Conservation (phyloP, 164 flowering plant species). For the Chimonanthus salicifolius region DNA sequence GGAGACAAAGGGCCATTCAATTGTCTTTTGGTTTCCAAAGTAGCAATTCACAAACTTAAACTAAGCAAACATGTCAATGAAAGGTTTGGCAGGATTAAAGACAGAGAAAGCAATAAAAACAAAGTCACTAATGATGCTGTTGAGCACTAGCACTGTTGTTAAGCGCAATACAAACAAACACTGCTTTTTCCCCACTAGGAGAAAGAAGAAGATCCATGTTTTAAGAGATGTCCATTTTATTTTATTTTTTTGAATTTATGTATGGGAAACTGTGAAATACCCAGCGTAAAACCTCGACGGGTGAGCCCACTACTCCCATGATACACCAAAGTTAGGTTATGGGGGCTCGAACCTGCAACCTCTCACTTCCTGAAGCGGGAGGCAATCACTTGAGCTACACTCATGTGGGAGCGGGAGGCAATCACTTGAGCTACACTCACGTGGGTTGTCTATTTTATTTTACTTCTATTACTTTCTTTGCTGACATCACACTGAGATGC, state of each 20-base stretch:
- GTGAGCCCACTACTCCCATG: too few species aligned
- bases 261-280: too few species aligned
- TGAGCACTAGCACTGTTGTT: background rate
- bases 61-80: conserved; percentile 11
- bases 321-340: too few species aligned
- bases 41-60: conserved; percentile 3
- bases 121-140: background rate
- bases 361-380: too few species aligned
- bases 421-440: too few species aligned
- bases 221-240: background rate
- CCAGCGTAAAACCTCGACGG: too few species aligned
- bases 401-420: too few species aligned
- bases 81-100: conserved; percentile 7
- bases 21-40: background rate
- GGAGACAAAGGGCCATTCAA: conserved; percentile 18
- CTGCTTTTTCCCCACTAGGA: background rate
- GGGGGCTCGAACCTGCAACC: too few species aligned
- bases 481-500: background rate
- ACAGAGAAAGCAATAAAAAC: conserved; percentile 2
- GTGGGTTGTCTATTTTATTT: background rate
- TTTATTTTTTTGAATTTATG: too few species aligned
- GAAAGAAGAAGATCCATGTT: background rate
- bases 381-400: too few species aligned
- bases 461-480: background rate
- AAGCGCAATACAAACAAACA: background rate